Percentiles rank a stretch among this genome's conserved stretches.
phyloP scores from a whole-genome alignment of 495 filamentous ascomycete genomes.

The Letharia lupina region DNA sequence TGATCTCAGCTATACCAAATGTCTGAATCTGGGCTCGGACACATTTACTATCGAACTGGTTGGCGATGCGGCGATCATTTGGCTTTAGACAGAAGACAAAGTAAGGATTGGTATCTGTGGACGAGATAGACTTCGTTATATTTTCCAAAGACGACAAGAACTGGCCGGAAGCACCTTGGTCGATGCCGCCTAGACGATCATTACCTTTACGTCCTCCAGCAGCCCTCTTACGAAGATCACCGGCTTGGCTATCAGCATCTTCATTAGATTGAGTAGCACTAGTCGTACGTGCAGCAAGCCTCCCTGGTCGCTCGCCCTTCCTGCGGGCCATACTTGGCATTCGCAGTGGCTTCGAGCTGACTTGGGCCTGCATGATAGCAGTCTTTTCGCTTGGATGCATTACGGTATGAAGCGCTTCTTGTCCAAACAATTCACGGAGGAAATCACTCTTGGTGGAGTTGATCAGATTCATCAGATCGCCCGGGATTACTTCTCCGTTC shows the following conservation, averaged over 20 bases:
- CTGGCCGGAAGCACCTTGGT: constrained; percentile 85
- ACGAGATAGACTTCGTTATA: constrained; percentile 72
- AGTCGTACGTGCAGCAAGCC: constrained; percentile 30
- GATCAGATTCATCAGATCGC: constrained; percentile 93
- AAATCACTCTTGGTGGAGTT: constrained; percentile 80
- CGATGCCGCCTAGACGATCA: constrained; percentile 37
- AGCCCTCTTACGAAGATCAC: constrained; percentile 31
- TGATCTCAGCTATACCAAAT: constrained; percentile 94
- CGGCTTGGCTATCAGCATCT: constrained; percentile 43
- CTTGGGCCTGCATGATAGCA: constrained; percentile 90
- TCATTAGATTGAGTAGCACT: constrained; percentile 42
- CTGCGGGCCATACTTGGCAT: constrained; percentile 86
- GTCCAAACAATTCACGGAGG: constrained; percentile 80
- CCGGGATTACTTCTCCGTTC: constrained; percentile 91
- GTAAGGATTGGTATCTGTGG: constrained; percentile 78
- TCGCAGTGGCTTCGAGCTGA: constrained; percentile 86
- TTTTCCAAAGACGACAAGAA: constrained; percentile 85
- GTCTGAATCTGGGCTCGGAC: constrained; percentile 91
- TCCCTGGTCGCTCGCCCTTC: constrained; percentile 46
- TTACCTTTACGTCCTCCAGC: constrained; percentile 34
- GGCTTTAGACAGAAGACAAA: constrained; percentile 97
- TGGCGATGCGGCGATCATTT: constrained; percentile 93
- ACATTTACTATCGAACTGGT: constrained; percentile 98
- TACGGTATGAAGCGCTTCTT: constrained; percentile 82
- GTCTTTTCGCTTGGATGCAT: constrained; percentile 83